phyloP scores from a whole-genome alignment of 805 yeast genomes.

The Kuraishia capsulata region DNA sequence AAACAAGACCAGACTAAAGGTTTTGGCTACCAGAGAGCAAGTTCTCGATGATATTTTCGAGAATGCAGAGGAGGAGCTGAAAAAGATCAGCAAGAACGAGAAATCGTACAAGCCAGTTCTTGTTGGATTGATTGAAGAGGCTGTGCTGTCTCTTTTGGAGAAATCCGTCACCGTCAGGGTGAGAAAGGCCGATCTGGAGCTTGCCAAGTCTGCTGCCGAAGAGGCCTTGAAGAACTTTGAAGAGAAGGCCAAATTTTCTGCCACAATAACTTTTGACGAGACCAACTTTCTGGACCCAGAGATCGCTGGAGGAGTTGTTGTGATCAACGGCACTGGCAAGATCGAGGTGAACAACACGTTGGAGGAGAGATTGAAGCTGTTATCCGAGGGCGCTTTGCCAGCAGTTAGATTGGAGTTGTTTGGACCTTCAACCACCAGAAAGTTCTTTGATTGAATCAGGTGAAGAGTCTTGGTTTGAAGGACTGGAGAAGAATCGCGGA shows the following conservation, averaged over 20 bases:
- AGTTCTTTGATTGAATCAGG: slow-evolving; percentile 75
- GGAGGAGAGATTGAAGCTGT: slow-evolving; percentile 83
- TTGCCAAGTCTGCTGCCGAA: slow-evolving; percentile 52
- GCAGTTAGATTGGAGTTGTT: slow-evolving; percentile 85
- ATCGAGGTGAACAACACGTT: slow-evolving; percentile 88
- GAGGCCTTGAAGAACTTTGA: slow-evolving; percentile 59
- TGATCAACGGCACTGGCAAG: slow-evolving; percentile 64
- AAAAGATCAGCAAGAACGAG: slow-evolving; percentile 44
- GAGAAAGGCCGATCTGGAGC: slow-evolving; percentile 51
- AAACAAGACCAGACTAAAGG: slow-evolving; percentile 89
- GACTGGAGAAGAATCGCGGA: too few species aligned
- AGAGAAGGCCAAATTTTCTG: slow-evolving; percentile 48
- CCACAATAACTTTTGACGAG: slow-evolving; percentile 49
- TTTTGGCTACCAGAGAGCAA: slow-evolving; percentile 78
- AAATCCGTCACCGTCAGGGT: slow-evolving; percentile 53
- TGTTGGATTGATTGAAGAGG: slow-evolving; percentile 73
- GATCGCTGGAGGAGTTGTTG: slow-evolving; percentile 78
- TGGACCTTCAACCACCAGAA: slow-evolving; percentile 78
- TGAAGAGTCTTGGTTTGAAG: slow-evolving; percentile 3
- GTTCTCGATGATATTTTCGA: slow-evolving; percentile 68
- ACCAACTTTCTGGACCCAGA: slow-evolving; percentile 48
- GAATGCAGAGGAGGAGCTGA: slow-evolving; percentile 56
- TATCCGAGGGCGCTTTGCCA: slow-evolving; percentile 82
- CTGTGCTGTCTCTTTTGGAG: slow-evolving; percentile 66
- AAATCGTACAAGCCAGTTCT: slow-evolving; percentile 59